Base-by-base conservation (phyloP, 2,329 filamentous ascomycete genomes). In the Zarea fungicola region DNA sequence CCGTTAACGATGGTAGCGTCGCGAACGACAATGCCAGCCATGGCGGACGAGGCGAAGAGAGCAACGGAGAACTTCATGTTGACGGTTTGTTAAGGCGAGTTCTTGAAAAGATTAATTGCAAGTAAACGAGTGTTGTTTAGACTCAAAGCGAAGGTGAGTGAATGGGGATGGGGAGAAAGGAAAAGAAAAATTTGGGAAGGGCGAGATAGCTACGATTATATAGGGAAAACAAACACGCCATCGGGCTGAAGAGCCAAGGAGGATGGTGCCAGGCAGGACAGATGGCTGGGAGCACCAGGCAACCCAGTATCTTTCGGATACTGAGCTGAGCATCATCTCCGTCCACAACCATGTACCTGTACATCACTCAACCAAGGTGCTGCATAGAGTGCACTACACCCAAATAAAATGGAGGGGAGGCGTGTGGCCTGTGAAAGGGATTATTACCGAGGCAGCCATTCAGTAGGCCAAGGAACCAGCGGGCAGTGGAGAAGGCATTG, bases 1-100 rank as follows among this genome's bases (percentile, higher is more conserved):
- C 5, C 35, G n/a, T 35, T 22, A 31, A 49, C 29, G 11, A 21
- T 3, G 32, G 19, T 32, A 11, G 37, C 49, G 31, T 48, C 43
- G 16, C 50, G 44, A 23, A 28, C 40, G 34, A 49, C 19, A 25
- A 52, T 37, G 41, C 25, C 40, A 28, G 45, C 50, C 31, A 43
- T 23, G 41, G 41, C 44, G 13, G 31, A 41, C 25, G 44, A 29
- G 49, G 44, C 49, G 31, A 48, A 22, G 19, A 48, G 28, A 37
- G 31, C 31, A 31, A 48, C 37, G 25, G 40, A 34, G 50, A 49
- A 48, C 50, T 49, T 49, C 50, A 52, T 52, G 23, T 52, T 52
- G 50, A 45, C 41, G 35, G 41, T 31, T 46, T 46, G 42, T 46
- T 48, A 42, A 34, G 49, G 46, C 34, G 35, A 22, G 5, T 21